Percentiles rank a stretch among this genome's conserved stretches.
phyloP scores from a whole-genome alignment of 2,329 filamentous ascomycete species.

The Penicillium sumatraense region DNA sequence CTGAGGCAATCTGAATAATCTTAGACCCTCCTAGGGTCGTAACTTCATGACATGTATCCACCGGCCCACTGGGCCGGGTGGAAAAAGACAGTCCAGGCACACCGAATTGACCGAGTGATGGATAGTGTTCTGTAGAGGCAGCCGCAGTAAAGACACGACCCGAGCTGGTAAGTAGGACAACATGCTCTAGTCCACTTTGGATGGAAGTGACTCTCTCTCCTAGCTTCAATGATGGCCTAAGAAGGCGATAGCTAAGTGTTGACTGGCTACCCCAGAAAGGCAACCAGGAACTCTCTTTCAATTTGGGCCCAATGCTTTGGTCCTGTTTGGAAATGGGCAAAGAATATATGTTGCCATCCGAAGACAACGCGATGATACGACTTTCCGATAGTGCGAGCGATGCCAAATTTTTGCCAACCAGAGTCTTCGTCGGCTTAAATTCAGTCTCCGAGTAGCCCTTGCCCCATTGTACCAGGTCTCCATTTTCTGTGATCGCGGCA shows the following conservation, averaged over 20 bases:
- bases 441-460: conserved; percentile 70
- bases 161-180: conserved; percentile 78
- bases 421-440: conserved; percentile 68
- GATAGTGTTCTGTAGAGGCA: conserved; percentile 76
- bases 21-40: conserved; percentile 71
- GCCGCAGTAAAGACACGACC: conserved; percentile 91
- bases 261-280: conserved; percentile 70
- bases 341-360: conserved; percentile 80
- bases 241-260: conserved; percentile 70
- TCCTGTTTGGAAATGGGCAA: conserved; percentile 76
- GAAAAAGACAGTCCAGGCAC: conserved; percentile 81
- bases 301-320: conserved; percentile 68
- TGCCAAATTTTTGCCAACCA: conserved; percentile 79
- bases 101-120: conserved; percentile 83
- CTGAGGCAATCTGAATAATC: conserved; percentile 75
- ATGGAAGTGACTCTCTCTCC: conserved; percentile 77
- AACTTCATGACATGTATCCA: conserved; percentile 83
- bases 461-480: conserved; percentile 92
- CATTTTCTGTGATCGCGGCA: conserved; percentile 83
- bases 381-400: conserved; percentile 80
- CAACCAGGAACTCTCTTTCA: conserved; percentile 70
- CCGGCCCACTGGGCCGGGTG: conserved; percentile 75
- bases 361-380: conserved; percentile 78
- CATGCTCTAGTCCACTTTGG: conserved; percentile 81
- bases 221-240: conserved; percentile 70